These are phyloP conservation scores for Fraxinus xanthoxyloides DNA, from an alignment of 305 asterid genomes.

Conservation along the genomic window DNA sequence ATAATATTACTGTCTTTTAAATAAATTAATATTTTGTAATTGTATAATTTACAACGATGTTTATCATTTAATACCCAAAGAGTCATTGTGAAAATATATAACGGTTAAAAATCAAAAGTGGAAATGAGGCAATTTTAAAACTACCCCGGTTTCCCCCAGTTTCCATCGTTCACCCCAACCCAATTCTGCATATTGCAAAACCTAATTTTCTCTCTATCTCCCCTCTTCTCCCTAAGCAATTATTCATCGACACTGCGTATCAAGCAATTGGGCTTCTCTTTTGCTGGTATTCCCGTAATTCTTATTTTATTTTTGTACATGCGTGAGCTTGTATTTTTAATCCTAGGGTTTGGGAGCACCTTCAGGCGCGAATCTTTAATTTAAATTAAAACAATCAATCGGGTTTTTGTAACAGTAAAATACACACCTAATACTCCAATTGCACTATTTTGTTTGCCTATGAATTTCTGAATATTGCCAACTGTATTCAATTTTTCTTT, in stretches of 20 bases:
- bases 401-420: conserved; percentile 30
- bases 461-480: conserved; percentile 9
- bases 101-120: background rate
- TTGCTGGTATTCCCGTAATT: conserved; percentile 15
- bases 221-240: background rate
- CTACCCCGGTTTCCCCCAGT: conserved; percentile 13
- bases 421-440: background rate
- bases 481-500: background rate
- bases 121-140: background rate
- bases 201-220: conserved; percentile 18
- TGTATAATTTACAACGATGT: too few relatives aligned
- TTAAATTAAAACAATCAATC: conserved; percentile 22
- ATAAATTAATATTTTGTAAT: too few relatives aligned
- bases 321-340: conserved; percentile 18
- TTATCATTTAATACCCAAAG: too few relatives aligned
- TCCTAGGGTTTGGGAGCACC: conserved; percentile 23
- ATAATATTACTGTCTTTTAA: background rate
- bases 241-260: background rate
- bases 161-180: background rate
- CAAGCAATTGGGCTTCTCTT: background rate
- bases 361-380: conserved; percentile 33
- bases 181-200: conserved; percentile 22
- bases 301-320: background rate
- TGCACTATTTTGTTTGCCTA: conserved; percentile 1
- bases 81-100: too few relatives aligned